Conservation (phyloP, 148 eudicot species). For the Rhododendron kiyosumense region DNA sequence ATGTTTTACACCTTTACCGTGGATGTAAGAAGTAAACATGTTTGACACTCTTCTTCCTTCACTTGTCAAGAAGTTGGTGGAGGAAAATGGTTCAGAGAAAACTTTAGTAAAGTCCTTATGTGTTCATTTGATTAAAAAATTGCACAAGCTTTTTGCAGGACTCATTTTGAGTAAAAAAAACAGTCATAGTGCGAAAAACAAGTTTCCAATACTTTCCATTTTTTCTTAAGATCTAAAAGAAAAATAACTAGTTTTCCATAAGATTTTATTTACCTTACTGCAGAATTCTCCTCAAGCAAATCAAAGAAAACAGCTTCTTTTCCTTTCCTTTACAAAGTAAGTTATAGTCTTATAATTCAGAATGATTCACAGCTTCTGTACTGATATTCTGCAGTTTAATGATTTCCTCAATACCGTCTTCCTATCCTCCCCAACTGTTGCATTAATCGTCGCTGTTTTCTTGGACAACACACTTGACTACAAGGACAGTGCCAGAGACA, state of each 20-base stretch:
- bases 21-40: not conserved
- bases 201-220: not conserved
- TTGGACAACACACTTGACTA: constrained; percentile 94
- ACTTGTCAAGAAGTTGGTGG: not conserved
- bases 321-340: not conserved
- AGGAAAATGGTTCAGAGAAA: not conserved
- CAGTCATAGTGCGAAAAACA: not conserved
- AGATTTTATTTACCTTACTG: not conserved
- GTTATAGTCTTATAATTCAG: not conserved
- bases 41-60: not conserved
- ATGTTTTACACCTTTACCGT: not conserved
- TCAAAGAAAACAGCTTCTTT: not conserved
- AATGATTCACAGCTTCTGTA: not conserved
- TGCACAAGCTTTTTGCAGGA: not conserved
- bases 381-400: constrained; percentile 64
- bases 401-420: constrained; percentile 89
- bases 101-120: not conserved
- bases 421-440: constrained; percentile 87
- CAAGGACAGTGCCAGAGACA: constrained; percentile 82
- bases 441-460: constrained; percentile 69
- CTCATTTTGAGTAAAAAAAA: not conserved
- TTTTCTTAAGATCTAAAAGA: not conserved
- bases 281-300: not conserved
- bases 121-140: not conserved
- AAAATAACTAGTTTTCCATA: not conserved